Percentiles rank a stretch among this genome's conserved stretches.
phyloP scores from a whole-genome alignment of 2,329 filamentous ascomycete species.

The Colletotrichum tamarilloi region DNA sequence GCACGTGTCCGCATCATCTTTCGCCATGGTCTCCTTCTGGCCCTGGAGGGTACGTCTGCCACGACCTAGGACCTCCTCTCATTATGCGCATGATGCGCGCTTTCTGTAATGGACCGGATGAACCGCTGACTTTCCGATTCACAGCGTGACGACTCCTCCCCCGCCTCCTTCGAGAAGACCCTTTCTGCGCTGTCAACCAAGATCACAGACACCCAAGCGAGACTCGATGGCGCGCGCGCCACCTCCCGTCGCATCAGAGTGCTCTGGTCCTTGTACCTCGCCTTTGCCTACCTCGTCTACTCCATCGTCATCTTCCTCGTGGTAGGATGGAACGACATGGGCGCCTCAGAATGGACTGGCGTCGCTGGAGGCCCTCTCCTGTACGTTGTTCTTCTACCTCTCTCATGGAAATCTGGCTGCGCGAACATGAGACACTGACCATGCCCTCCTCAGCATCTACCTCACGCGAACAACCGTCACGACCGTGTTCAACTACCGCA shows the following conservation, averaged over 20 bases:
- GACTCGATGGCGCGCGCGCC: constrained; percentile 78
- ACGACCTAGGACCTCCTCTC: not conserved
- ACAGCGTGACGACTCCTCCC: constrained; percentile 82
- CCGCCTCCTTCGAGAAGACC: constrained; percentile 92
- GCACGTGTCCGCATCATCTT: constrained; percentile 33
- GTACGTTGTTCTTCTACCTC: constrained; percentile 58
- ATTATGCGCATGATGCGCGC: not conserved
- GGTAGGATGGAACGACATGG: constrained; percentile 84
- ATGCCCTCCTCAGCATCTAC: constrained; percentile 74
- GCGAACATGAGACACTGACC: constrained; percentile 13
- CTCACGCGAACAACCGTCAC: constrained; percentile 73
- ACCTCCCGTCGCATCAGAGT: constrained; percentile 83
- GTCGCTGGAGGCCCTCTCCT: constrained; percentile 82
- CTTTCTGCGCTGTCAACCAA: constrained; percentile 85
- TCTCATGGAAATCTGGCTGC: not conserved
- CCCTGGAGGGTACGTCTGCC: constrained; percentile 76
- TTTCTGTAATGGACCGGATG: not conserved
- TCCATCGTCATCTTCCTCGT: constrained; percentile 85
- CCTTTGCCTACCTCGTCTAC: constrained; percentile 90
- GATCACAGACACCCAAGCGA: constrained; percentile 79
- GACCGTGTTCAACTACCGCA: constrained; percentile 83
- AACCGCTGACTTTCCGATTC: not conserved
- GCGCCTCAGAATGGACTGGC: constrained; percentile 79
- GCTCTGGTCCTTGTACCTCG: constrained; percentile 89
- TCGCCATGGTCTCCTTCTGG: constrained; percentile 83